phyloP scores from a whole-genome alignment of 345 rosid species.

The Lepidium africanum region DNA sequence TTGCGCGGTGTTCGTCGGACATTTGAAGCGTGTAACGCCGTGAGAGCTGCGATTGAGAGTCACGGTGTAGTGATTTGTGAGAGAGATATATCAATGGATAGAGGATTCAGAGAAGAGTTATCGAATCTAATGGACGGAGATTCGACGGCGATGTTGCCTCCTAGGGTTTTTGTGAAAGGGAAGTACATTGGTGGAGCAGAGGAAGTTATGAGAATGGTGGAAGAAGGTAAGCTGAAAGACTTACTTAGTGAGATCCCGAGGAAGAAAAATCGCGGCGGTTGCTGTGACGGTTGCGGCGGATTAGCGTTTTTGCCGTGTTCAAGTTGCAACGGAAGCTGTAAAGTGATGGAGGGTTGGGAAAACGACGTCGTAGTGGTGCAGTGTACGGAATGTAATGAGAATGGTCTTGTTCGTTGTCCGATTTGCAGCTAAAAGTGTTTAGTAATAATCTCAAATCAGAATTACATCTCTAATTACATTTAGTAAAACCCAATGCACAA shows the following conservation, averaged over 20 bases:
- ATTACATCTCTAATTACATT: neutral
- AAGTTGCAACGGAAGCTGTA: slow-evolving; percentile 74
- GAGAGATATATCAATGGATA: slow-evolving; percentile 78
- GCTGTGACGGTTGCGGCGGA: slow-evolving; percentile 65
- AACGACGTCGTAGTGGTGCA: slow-evolving; percentile 31
- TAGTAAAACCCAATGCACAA: neutral
- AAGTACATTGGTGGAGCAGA: slow-evolving; percentile 81
- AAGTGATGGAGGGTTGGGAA: slow-evolving; percentile 37
- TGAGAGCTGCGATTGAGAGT: slow-evolving; percentile 50
- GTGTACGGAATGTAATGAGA: slow-evolving; percentile 79
- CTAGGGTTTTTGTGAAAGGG: slow-evolving; percentile 67
- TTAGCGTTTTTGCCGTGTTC: slow-evolving; percentile 65
- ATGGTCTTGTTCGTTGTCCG: slow-evolving; percentile 78
- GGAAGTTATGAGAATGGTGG: slow-evolving; percentile 53
- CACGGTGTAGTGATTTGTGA: slow-evolving; percentile 47
- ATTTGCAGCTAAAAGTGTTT: slow-evolving; percentile 35
- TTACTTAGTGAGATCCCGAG: slow-evolving; percentile 49
- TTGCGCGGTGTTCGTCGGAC: slow-evolving; percentile 75
- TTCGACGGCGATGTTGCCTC: slow-evolving; percentile 36
- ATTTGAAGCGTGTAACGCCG: slow-evolving; percentile 74
- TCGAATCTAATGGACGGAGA: slow-evolving; percentile 30
- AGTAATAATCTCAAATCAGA: neutral
- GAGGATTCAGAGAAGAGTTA: slow-evolving; percentile 67
- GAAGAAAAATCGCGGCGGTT: slow-evolving; percentile 22
- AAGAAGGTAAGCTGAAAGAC: slow-evolving; percentile 59